Conservation (phyloP, 1,139 yeast genomes). For the Pichia sp. region DNA sequence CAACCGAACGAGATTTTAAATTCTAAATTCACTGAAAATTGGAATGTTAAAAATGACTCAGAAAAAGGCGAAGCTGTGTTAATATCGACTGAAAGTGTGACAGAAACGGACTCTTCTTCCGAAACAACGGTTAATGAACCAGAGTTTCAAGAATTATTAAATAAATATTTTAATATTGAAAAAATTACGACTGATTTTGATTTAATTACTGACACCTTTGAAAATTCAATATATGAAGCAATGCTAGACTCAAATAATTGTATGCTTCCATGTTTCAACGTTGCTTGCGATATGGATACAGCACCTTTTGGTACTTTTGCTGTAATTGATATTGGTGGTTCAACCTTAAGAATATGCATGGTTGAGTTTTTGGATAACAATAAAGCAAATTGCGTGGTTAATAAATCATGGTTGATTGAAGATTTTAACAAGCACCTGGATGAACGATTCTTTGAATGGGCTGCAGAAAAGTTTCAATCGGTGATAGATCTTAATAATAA, state of each 20-base stretch:
- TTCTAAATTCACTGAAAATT: no score
- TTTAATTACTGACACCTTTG: constrained; percentile 5
- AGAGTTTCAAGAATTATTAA: neutral
- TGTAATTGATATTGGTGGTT: constrained; percentile 15
- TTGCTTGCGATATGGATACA: neutral
- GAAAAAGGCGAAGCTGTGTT: neutral
- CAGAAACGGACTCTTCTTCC: neutral
- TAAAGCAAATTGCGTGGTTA: constrained; percentile 6
- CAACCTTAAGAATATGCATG: constrained; percentile 11
- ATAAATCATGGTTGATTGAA: constrained; percentile 10
- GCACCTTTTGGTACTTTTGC: constrained; percentile 1
- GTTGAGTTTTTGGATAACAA: constrained; percentile 6
- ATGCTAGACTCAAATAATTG: constrained; percentile 9
- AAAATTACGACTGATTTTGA: constrained; percentile 5
- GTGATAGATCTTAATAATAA: no score
- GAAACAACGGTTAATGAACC: neutral
- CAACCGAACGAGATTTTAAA: no score
- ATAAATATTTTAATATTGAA: constrained; percentile 5
- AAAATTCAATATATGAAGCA: constrained; percentile 6
- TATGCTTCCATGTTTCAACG: constrained; percentile 12
- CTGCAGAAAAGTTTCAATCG: constrained; percentile 2
- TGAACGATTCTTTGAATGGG: constrained; percentile 8
- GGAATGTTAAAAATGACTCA: no score
- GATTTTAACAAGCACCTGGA: constrained; percentile 10
- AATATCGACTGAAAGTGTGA: neutral